These are phyloP conservation scores for Coemansia sp. DNA, from an alignment of 192 early-diverging fungal genomes.

Conservation along the genomic window DNA sequence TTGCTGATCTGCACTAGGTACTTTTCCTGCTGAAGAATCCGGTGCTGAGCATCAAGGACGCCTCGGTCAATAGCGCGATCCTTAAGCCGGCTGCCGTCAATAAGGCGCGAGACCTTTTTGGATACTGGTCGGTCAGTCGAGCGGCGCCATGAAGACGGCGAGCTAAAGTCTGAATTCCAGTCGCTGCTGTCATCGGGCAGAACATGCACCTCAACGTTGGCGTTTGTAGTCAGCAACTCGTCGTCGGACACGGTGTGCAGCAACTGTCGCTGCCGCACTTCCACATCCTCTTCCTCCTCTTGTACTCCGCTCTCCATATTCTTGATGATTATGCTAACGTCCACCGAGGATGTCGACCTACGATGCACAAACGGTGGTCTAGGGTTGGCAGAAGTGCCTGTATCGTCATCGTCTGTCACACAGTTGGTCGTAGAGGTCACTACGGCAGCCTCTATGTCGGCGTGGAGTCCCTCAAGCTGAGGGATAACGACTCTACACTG, in stretches of 20 bases:
- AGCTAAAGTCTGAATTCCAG: conserved; percentile 58
- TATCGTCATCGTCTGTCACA: neutral
- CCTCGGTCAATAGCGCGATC: conserved; percentile 53
- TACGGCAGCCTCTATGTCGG: conserved; percentile 10
- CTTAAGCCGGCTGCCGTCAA: conserved; percentile 42
- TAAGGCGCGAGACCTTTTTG: conserved; percentile 20
- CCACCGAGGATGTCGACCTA: conserved; percentile 39
- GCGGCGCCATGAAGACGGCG: conserved; percentile 51
- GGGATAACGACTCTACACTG: conserved; percentile 39
- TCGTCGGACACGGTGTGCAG: conserved; percentile 37
- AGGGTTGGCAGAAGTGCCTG: neutral
- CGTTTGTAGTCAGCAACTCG: conserved; percentile 35
- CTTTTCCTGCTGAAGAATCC: conserved; percentile 51
- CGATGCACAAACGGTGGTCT: conserved; percentile 13
- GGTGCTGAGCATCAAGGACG: conserved; percentile 52
- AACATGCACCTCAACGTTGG: conserved; percentile 38
- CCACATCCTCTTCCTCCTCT: neutral
- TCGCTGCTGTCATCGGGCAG: conserved; percentile 53
- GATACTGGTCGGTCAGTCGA: conserved; percentile 42
- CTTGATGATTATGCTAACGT: conserved; percentile 30
- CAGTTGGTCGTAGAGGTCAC: neutral
- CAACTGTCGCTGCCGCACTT: conserved; percentile 1
- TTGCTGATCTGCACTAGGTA: conserved; percentile 49
- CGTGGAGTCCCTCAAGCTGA: conserved; percentile 35
- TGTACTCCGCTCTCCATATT: conserved; percentile 30